A percentile compares a stretch with the other conserved stretches of the same genome.
phyloP scores from a whole-genome alignment of 73 alveolate species.

The Tetrahymena elliotti region DNA sequence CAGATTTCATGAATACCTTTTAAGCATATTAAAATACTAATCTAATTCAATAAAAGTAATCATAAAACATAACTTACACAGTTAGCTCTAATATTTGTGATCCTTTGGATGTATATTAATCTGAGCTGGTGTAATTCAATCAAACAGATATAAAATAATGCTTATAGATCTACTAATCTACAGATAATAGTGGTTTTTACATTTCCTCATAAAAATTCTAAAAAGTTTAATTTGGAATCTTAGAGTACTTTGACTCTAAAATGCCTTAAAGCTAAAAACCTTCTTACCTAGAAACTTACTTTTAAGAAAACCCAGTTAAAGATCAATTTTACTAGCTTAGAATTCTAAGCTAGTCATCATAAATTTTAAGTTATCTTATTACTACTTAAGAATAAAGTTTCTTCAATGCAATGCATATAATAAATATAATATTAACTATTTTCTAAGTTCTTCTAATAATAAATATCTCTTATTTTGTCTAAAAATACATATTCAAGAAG shows the following conservation, averaged over 20 bases:
- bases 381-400: no score
- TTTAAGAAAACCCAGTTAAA: background rate
- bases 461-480: background rate
- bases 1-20: background rate
- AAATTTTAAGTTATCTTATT: no score
- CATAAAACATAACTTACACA: background rate
- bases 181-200: background rate
- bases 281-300: background rate
- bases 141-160: background rate
- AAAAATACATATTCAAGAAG: background rate
- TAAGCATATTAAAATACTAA: background rate
- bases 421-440: background rate
- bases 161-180: background rate
- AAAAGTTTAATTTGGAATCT: background rate
- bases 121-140: background rate
- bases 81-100: background rate
- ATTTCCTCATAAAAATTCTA: background rate
- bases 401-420: background rate
- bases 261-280: background rate
- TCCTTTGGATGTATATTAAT: background rate
- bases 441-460: background rate
- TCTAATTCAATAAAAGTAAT: background rate
- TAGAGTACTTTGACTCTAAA: background rate
- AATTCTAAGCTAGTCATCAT: background rate
- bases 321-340: background rate